Conservation (phyloP, 306 rosid genomes). For the Castanea sativa region DNA sequence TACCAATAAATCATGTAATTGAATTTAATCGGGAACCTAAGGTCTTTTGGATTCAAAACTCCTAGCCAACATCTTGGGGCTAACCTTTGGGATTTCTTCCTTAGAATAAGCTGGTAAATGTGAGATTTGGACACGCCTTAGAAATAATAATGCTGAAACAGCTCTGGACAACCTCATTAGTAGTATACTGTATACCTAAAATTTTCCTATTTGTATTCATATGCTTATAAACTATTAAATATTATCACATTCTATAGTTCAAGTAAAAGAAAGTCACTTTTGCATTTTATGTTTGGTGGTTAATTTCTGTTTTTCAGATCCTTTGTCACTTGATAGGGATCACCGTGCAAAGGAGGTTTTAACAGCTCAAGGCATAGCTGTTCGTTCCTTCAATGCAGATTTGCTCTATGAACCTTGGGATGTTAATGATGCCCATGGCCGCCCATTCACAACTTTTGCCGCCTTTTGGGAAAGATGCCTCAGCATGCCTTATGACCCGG, state of each 20-base stretch:
- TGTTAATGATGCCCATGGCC: constrained; percentile 78
- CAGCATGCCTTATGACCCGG: constrained; percentile 98
- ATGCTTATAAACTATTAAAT: not conserved
- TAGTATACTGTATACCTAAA: too few species aligned
- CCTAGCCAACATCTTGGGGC: too few species aligned
- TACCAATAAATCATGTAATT: too few species aligned
- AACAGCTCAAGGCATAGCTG: constrained; percentile 72
- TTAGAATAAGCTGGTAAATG: too few species aligned
- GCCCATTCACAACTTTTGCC: constrained; percentile 79
- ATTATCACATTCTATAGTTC: not conserved
- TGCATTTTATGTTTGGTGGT: constrained; percentile 10
- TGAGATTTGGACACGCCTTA: too few species aligned
- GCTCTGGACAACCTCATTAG: too few species aligned
- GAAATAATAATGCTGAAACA: too few species aligned
- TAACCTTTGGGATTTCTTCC: too few species aligned
- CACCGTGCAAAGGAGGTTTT: constrained; percentile 83
- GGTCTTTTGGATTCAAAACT: too few species aligned
- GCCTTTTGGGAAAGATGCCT: constrained; percentile 98
- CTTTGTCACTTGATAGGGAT: constrained; percentile 91
- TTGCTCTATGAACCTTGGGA: constrained; percentile 98
- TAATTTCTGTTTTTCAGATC: constrained; percentile 58
- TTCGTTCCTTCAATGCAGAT: constrained; percentile 89
- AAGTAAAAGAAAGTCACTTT: not conserved
- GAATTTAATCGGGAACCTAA: too few species aligned
- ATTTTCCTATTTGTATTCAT: too few species aligned